Base-by-base conservation (phyloP, 1,284 basidiomycete species). In the Sporisorium exsertum region DNA sequence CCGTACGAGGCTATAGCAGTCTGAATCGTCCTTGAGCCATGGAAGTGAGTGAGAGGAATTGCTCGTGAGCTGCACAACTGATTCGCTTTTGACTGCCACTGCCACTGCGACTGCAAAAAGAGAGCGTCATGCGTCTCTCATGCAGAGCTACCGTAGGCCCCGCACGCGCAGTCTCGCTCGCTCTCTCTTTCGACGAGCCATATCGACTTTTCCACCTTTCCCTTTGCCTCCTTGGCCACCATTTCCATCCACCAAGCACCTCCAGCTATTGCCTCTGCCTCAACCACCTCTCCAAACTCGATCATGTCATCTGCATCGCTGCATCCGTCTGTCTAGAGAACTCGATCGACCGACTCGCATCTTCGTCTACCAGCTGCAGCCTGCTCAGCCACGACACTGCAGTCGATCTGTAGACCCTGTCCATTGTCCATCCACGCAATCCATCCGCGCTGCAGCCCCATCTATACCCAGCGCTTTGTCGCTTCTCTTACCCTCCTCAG, bases 141-240 rank as follows among this genome's bases (percentile, higher is more conserved):
- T 54, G 52, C 64, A 60, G 24, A 33, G 7, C 32, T 27, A 22
- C 45, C 29, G 55, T 37, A 42, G 20, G 37, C 56, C 57, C 51
- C 51, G 12, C 56, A 54, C 51, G 42, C 20, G 27, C 33, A 7
- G 8, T 37, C 45, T 15, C n/a, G n/a, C n/a, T n/a, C n/a, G n/a
- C 45, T 51, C n/a, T 58, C 65, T 70, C 33, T 53, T 35, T 56
- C 33, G n/a, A 60, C 50, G 67, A 54, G 67, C 62, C 67, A 70
- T 70, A 64, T 70, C 67, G 61, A 70, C 67, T 57, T 64, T 56
- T 52, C 27, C 22, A 7, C 13, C 26, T 24, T 22, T 37, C 33
- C 43, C 16, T 37, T 37, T 50, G 13, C 45, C 35, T 6, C 47
- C 13, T 42, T 33, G 43, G 7, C 42, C 53, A 43, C 55, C 50